Conservation (phyloP, 768 basidiomycete genomes). For the Hygrocybe punicea region DNA sequence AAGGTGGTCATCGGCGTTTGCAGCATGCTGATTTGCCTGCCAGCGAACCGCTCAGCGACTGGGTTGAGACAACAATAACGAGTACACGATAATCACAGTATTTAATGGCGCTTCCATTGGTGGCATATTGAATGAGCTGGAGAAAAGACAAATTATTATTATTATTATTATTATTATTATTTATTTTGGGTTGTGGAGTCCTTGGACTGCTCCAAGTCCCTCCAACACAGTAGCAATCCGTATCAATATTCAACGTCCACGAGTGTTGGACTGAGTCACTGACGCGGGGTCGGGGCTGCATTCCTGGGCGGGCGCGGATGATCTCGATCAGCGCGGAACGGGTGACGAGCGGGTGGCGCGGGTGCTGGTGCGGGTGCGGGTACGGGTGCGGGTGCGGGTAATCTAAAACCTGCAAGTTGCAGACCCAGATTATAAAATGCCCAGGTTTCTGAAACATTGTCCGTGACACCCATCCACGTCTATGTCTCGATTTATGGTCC, state of each 20-base stretch:
- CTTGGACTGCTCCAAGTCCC: not conserved
- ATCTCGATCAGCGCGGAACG: not conserved
- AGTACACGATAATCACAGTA: conserved; percentile 35
- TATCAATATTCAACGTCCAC: too few species aligned
- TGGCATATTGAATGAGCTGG: conserved; percentile 26
- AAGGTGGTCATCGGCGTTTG: conserved; percentile 71
- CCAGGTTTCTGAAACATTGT: too few species aligned
- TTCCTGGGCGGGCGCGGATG: not conserved
- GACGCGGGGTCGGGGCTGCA: not conserved
- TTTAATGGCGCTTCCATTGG: conserved; percentile 50
- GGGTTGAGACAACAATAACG: not conserved
- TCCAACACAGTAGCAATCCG: not conserved
- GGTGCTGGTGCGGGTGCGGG: too few species aligned
- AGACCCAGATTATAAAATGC: too few species aligned
- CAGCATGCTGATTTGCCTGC: conserved; percentile 79
- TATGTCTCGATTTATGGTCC: not conserved
- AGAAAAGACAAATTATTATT: not conserved
- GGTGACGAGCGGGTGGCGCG: not conserved
- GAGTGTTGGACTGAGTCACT: not conserved
- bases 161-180: not conserved
- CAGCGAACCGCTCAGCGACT: not conserved
- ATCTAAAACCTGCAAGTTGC: too few species aligned
- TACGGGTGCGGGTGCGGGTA: too few species aligned
- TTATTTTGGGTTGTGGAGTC: not conserved
- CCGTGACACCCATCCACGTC: too few species aligned